Evolutionary conservation across 2,329 filamentous ascomycete species (phyloP).

Genomic region (Mariannaea elegans): DNA sequence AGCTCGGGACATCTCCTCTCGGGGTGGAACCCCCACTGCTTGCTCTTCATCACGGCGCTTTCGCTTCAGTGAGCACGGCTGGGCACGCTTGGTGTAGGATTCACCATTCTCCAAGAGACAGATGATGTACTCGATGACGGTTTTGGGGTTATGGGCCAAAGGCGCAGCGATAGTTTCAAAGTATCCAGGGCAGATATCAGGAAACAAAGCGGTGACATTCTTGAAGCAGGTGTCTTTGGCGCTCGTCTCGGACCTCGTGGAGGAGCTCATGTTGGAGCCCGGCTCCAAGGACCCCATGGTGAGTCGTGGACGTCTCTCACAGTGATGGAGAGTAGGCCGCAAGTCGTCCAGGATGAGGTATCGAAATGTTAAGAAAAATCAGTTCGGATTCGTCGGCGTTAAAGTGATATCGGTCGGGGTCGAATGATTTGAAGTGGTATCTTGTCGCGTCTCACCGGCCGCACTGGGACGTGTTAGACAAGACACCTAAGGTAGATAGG

Average conservation of each 20-base stretch:
- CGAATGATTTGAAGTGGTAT: neutral
- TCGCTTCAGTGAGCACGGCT: constrained; percentile 47
- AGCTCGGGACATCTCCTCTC: constrained; percentile 29
- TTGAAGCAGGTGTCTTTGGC: constrained; percentile 25
- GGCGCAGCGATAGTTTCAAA: constrained; percentile 42
- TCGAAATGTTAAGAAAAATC: no score
- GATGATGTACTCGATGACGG: constrained; percentile 50
- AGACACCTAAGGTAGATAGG: neutral
- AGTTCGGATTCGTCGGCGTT: no score
- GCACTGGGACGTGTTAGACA: neutral
- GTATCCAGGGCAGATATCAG: constrained; percentile 55
- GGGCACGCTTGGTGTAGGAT: constrained; percentile 47
- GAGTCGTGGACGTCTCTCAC: no score
- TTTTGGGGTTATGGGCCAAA: constrained; percentile 41
- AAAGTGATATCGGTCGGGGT: no score
- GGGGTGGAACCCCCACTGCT: constrained; percentile 16
- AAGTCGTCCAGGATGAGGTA: no score
- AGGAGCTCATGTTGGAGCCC: neutral
- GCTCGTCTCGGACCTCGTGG: neutral
- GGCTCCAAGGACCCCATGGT: constrained; percentile 21
- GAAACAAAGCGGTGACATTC: constrained; percentile 48
- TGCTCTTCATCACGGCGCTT: constrained; percentile 46
- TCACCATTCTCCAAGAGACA: constrained; percentile 50
- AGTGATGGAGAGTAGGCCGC: no score
- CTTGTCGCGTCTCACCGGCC: neutral